phyloP scores from a whole-genome alignment of 192 early-diverging fungal genomes.

The Glomus cerebriforme region DNA sequence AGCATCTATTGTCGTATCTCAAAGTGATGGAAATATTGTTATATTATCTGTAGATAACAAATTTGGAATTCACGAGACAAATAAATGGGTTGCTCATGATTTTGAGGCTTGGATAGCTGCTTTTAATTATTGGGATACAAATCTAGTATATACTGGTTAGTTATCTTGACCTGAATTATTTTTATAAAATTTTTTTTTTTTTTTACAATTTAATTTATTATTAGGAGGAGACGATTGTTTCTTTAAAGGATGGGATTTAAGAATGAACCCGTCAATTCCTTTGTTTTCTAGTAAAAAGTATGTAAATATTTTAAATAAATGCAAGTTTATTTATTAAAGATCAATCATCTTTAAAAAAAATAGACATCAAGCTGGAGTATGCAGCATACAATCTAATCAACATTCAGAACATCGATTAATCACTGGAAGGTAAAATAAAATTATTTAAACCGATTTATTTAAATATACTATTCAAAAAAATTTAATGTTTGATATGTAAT shows the following conservation, averaged over 20 bases:
- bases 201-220: not conserved
- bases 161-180: not conserved
- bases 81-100: conserved; percentile 81
- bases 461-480: conserved; percentile 11
- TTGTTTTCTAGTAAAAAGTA: conserved; percentile 65
- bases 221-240: conserved; percentile 83
- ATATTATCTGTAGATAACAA: conserved; percentile 52
- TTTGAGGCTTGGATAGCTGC: conserved; percentile 92
- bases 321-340: not conserved
- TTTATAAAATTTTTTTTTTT: not conserved
- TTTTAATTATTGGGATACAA: conserved; percentile 82
- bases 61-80: conserved; percentile 37
- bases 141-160: conserved; percentile 69
- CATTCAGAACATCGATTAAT: conserved; percentile 76
- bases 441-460: not conserved
- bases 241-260: conserved; percentile 87
- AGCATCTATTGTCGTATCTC: conserved; percentile 62
- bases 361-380: conserved; percentile 88
- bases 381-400: conserved; percentile 85
- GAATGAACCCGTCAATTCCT: conserved; percentile 54
- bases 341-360: not conserved
- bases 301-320: conserved; percentile 5
- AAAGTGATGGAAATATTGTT: conserved; percentile 75
- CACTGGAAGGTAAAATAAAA: conserved; percentile 69
- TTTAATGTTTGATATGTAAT: not conserved